Conservation (phyloP, 2,329 filamentous ascomycete genomes). For the Aspergillus clavatus region DNA sequence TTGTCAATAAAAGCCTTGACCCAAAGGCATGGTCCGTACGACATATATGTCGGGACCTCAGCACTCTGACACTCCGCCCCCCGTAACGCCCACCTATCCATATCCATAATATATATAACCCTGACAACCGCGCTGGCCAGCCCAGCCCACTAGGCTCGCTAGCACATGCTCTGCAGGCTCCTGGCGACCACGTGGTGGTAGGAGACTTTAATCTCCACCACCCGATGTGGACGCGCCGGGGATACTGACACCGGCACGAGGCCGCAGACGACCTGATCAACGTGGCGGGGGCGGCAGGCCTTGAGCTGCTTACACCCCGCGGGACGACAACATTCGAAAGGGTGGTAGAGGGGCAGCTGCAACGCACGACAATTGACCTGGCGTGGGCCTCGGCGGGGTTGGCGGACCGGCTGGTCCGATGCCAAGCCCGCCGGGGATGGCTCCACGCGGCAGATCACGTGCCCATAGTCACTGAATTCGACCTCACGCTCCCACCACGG, state of each 20-base stretch:
- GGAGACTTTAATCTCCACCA: conserved; percentile 9
- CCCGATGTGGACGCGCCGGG: conserved; percentile 3
- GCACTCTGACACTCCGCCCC: conserved; percentile 6
- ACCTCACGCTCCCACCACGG: background rate
- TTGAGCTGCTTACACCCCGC: conserved; percentile 2
- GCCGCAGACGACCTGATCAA: conserved; percentile 3
- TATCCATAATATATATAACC: conserved; percentile 21
- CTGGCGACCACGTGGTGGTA: background rate
- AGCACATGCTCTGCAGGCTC: background rate
- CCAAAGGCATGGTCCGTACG: conserved; percentile 13
- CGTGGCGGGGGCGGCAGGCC: background rate
- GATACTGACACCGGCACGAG: background rate
- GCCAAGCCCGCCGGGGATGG: background rate
- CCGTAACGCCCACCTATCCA: background rate
- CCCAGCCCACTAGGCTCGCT: background rate
- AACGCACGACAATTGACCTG: conserved; percentile 5
- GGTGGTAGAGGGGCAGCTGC: background rate
- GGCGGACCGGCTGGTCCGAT: conserved; percentile 1
- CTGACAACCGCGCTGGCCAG: conserved; percentile 1
- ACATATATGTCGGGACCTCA: conserved; percentile 15
- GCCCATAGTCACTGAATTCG: conserved; percentile 2
- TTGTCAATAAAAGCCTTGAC: conserved; percentile 22
- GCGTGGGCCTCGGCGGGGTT: background rate
- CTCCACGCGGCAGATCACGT: conserved; percentile 4
- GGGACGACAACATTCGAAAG: conserved; percentile 5